These are phyloP conservation scores for Meira nashicola DNA, from an alignment of 1,284 basidiomycete genomes.

Conservation along the genomic window DNA sequence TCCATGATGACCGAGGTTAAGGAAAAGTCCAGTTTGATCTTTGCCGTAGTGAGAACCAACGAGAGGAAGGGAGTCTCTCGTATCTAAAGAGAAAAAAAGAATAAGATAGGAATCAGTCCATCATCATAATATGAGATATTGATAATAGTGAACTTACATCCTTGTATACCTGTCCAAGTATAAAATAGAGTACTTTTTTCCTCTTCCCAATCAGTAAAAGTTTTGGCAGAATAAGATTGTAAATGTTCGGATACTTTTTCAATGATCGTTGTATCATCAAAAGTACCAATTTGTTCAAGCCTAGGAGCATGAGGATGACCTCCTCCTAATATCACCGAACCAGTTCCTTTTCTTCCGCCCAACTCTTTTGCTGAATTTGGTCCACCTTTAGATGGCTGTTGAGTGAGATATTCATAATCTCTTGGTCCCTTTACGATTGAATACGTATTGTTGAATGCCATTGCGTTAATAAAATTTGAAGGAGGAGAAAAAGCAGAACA, in stretches of 20 bases:
- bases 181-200: neutral
- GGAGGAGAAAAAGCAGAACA: conserved; percentile 11
- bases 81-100: conserved; percentile 2
- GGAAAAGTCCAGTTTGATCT: conserved; percentile 2
- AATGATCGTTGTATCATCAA: conserved; percentile 5
- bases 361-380: no score
- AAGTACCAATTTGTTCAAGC: conserved; percentile 9
- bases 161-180: conserved; percentile 15
- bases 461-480: neutral
- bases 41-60: neutral
- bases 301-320: neutral
- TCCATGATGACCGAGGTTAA: conserved; percentile 10
- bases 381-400: neutral
- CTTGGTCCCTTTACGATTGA: neutral
- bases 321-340: conserved; percentile 10
- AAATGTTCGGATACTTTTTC: conserved; percentile 4
- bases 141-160: no score
- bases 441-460: conserved; percentile 2
- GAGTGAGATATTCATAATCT: conserved; percentile 15
- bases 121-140: neutral
- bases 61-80: conserved; percentile 12
- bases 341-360: neutral
- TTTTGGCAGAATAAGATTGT: neutral
- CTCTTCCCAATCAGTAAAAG: conserved; percentile 6
- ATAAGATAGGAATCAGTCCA: neutral